Base-by-base conservation (phyloP, 139 green algal genomes). In the Haematococcus lacustris region DNA sequence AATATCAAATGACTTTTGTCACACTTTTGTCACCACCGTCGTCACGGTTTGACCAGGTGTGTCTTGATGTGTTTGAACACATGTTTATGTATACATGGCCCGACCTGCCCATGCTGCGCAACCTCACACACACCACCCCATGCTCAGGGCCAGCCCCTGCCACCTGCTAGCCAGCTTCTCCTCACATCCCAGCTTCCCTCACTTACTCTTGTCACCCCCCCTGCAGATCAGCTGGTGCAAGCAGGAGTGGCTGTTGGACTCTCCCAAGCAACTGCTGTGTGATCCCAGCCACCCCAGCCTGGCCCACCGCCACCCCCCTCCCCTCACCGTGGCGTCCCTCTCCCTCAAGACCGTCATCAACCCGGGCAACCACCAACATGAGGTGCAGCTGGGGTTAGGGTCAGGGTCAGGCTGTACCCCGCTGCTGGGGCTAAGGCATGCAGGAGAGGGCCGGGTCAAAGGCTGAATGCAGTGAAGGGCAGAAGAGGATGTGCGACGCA, bases 181-280 rank as follows among this genome's bases (percentile, higher is more conserved):
- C n/a, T n/a, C n/a, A n/a, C n/a, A n/a, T 57, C 13, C 47, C 47
- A 57, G 21, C 13, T 21, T 57, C 47, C 13, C 47, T 28, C 47
- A n/a, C 47, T 57, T 57, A 33, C 32, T 41, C 32, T 68, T 43
- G 4, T 47, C 9, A 43, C 23, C 57, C 26, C 7, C 3, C 28
- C n/a, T 60, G 35, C 80, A 94, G 88, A 72, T 92, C 64, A 96
- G 83, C 40, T 98, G 93, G 87, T 98, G 94, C 85, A 93, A 91
- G 73, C 72, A 98, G 67, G 95, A 98, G 80, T 80, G 97, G 73
- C 70, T 74, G 34, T 34, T 96, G 39, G 64, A 76, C 6, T 68
- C 57, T 13, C 71, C 83, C 73, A 97, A 97, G 87, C 38, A 32
- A 7, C 39, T 96, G 25, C 35, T 63, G 3, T 66, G 38, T 62